Conservation (phyloP, 768 basidiomycete species). For the Mycena floridula region DNA sequence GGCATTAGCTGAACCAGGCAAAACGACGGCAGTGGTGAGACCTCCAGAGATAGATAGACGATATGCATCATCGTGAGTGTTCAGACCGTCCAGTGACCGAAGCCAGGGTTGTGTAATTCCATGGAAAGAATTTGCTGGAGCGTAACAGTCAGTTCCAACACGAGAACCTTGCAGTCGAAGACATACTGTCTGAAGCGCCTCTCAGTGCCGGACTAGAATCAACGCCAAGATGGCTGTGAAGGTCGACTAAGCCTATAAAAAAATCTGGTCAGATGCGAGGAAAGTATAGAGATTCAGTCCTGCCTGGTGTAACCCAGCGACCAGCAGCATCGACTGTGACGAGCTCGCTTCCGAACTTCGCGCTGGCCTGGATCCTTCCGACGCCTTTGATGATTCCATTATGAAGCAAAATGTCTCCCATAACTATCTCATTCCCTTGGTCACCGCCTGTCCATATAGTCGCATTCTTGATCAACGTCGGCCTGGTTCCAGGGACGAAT, state of each 20-base stretch:
- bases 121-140: background rate
- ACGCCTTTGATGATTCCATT: conserved; percentile 49
- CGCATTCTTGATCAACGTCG: conserved; percentile 66
- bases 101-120: conserved; percentile 26
- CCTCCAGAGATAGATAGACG: conserved; percentile 46
- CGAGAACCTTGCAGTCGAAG: conserved; percentile 7
- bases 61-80: conserved; percentile 53
- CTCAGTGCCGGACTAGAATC: background rate
- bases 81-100: conserved; percentile 48
- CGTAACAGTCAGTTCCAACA: conserved; percentile 21
- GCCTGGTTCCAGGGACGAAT: conserved; percentile 52
- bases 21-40: conserved; percentile 47
- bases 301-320: conserved; percentile 73
- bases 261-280: no score
- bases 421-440: conserved; percentile 48
- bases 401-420: conserved; percentile 55
- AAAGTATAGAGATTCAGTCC: conserved; percentile 47
- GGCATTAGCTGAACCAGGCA: conserved; percentile 53
- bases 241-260: conserved; percentile 27
- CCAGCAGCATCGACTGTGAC: conserved; percentile 45
- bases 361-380: conserved; percentile 29
- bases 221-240: conserved; percentile 16
- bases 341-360: conserved; percentile 9
- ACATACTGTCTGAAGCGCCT: conserved; percentile 21
- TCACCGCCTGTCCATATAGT: conserved; percentile 56